phyloP scores from a whole-genome alignment of 1,284 basidiomycete species.

The Rhodotorula sp. region DNA sequence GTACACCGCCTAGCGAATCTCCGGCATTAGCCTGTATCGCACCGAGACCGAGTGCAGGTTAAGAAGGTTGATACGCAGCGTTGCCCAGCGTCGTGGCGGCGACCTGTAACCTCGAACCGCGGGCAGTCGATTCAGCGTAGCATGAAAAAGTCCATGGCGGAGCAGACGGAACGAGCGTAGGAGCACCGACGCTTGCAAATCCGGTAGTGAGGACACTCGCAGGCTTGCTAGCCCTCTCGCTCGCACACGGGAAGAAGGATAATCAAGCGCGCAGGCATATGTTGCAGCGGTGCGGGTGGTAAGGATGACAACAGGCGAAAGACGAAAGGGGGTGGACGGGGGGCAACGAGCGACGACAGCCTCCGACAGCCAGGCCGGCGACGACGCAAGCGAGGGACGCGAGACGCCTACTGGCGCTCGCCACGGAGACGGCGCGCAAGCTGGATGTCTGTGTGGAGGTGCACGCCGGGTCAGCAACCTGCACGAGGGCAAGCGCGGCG shows the following conservation, averaged over 20 bases:
- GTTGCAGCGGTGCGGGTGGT: background rate
- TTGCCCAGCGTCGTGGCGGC: too few relatives aligned
- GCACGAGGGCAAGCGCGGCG: conserved; percentile 3
- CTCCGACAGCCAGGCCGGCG: background rate
- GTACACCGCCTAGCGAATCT: too few relatives aligned
- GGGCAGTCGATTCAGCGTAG: too few relatives aligned
- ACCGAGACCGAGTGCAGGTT: too few relatives aligned
- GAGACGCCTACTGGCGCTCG: conserved; percentile 63
- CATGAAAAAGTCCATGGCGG: too few relatives aligned
- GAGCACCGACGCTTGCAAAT: too few relatives aligned
- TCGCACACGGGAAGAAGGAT: background rate
- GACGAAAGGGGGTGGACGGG: background rate
- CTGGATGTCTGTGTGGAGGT: conserved; percentile 62
- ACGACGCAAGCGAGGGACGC: background rate
- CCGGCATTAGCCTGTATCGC: too few relatives aligned
- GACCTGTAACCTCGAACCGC: too few relatives aligned
- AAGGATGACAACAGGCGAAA: conserved; percentile 1
- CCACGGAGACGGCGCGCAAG: conserved; percentile 75
- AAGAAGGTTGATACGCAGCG: too few relatives aligned
- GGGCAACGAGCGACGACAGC: background rate
- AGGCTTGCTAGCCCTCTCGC: background rate
- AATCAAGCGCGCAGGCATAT: background rate
- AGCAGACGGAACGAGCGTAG: too few relatives aligned
- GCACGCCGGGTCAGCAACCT: background rate
- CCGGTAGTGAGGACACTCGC: too few relatives aligned